A percentile compares a stretch with the other conserved stretches of the same genome.
phyloP scores from a whole-genome alignment of 2,329 filamentous ascomycete genomes.

The Exophiala viscosa region DNA sequence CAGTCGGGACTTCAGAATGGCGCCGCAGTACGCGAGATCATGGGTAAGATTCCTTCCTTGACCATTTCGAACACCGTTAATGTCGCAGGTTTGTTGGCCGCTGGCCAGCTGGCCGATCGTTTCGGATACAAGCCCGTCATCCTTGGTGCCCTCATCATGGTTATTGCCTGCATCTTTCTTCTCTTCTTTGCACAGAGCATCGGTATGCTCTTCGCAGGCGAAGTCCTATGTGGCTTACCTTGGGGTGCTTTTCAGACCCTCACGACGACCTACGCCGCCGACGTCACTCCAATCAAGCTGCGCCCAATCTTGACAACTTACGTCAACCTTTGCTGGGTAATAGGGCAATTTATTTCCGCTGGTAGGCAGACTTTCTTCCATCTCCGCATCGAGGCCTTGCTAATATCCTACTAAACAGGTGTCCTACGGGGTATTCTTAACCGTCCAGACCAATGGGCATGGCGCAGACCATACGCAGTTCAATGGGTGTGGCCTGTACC shows the following conservation, averaged over 20 bases:
- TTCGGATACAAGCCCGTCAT: neutral
- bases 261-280: slow-evolving; percentile 61
- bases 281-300: slow-evolving; percentile 52
- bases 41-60: slow-evolving; percentile 61
- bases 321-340: slow-evolving; percentile 35
- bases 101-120: neutral
- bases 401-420: too few relatives aligned
- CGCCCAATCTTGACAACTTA: slow-evolving; percentile 31
- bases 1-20: slow-evolving; percentile 56
- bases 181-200: slow-evolving; percentile 50
- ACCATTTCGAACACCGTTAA: neutral
- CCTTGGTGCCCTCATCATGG: neutral
- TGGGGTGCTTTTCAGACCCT: slow-evolving; percentile 30
- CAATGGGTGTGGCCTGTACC: slow-evolving; percentile 52
- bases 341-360: slow-evolving; percentile 33
- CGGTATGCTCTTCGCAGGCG: slow-evolving; percentile 43
- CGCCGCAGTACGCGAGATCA: slow-evolving; percentile 59
- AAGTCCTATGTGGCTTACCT: slow-evolving; percentile 45
- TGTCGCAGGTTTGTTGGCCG: neutral
- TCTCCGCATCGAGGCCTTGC: too few relatives aligned
- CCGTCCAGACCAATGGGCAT: slow-evolving; percentile 34
- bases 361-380: too few relatives aligned
- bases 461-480: slow-evolving; percentile 11
- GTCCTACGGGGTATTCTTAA: slow-evolving; percentile 29
- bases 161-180: slow-evolving; percentile 35